A percentile compares a stretch with the other conserved stretches of the same genome.
phyloP scores from a whole-genome alignment of 2,329 filamentous ascomycete genomes.

The Neofusicoccum ribis region DNA sequence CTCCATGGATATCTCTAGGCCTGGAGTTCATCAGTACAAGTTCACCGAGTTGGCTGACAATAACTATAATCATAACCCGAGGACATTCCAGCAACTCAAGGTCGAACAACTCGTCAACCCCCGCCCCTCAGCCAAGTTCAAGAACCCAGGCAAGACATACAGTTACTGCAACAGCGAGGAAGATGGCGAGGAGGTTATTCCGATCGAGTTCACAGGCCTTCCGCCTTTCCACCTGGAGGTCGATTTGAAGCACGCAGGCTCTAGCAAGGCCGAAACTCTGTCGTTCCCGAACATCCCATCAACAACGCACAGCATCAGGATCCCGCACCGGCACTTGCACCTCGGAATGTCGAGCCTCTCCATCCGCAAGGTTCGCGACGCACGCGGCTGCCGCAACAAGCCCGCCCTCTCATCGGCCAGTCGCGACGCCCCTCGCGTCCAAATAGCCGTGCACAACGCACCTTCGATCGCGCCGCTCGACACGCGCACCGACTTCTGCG shows the following conservation, averaged over 20 bases:
- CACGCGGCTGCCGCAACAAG: conserved; percentile 79
- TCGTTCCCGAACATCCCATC: conserved; percentile 76
- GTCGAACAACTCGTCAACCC: conserved; percentile 83
- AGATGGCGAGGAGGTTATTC: conserved; percentile 80
- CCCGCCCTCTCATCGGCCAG: conserved; percentile 52
- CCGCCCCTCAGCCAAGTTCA: conserved; percentile 78
- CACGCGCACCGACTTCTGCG: conserved; percentile 83
- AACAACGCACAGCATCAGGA: conserved; percentile 74
- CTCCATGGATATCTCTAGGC: conserved; percentile 79
- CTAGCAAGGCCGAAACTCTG: conserved; percentile 75
- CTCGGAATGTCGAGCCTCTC: conserved; percentile 87
- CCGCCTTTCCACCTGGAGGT: conserved; percentile 90
- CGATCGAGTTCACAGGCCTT: conserved; percentile 77
- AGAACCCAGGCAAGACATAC: conserved; percentile 86
- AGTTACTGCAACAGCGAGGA: conserved; percentile 90
- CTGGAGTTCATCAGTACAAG: conserved; percentile 82
- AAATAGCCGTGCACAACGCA: conserved; percentile 89
- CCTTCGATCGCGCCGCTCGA: conserved; percentile 89
- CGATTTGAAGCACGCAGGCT: conserved; percentile 88
- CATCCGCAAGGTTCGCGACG: conserved; percentile 86
- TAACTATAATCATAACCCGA: conserved; percentile 75
- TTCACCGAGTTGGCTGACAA: conserved; percentile 82
- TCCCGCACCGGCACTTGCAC: conserved; percentile 81
- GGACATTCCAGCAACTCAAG: conserved; percentile 64
- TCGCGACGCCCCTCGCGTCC: conserved; percentile 70